phyloP scores from a whole-genome alignment of 768 basidiomycete species.

The Auriscalpium microsporum region DNA sequence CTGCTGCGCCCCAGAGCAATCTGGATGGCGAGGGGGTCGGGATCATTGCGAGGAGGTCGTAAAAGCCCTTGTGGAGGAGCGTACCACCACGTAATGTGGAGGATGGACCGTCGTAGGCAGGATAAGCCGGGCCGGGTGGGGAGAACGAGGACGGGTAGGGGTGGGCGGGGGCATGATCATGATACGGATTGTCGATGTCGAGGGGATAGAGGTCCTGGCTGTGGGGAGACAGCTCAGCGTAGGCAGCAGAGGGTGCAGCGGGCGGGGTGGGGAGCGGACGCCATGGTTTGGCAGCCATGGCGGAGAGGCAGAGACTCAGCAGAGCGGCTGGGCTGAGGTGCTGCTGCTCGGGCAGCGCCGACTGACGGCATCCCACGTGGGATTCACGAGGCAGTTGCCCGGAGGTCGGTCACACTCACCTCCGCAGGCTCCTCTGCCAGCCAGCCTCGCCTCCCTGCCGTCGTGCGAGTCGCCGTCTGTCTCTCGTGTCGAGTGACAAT shows the following conservation, averaged over 20 bases:
- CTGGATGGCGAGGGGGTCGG: slow-evolving; percentile 57
- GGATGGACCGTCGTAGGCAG: slow-evolving; percentile 33
- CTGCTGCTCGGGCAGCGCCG: not conserved
- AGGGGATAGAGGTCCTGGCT: slow-evolving; percentile 7
- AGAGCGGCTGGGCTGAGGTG: not conserved
- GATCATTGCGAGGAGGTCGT: slow-evolving; percentile 74
- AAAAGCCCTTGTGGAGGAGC: slow-evolving; percentile 83
- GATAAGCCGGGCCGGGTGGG: slow-evolving; percentile 15
- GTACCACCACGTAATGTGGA: slow-evolving; percentile 58
- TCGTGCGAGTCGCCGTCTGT: not conserved
- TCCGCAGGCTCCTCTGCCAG: not conserved
- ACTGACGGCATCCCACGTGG: not conserved
- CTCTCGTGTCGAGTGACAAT: too few species aligned
- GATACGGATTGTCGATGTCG: slow-evolving; percentile 10
- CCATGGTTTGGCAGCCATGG: slow-evolving; percentile 8
- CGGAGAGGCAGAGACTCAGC: not conserved
- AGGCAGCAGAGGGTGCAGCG: not conserved
- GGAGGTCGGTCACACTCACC: too few species aligned
- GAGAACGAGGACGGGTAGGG: slow-evolving; percentile 24
- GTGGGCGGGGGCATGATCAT: slow-evolving; percentile 23
- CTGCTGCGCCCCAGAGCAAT: slow-evolving; percentile 43
- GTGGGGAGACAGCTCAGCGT: slow-evolving; percentile 2
- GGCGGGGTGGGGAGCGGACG: slow-evolving; percentile 15
- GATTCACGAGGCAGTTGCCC: not conserved
- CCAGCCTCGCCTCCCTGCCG: not conserved